Base-by-base conservation (phyloP, 129 eudicot species). In the Ambrosia artemisiifolia region DNA sequence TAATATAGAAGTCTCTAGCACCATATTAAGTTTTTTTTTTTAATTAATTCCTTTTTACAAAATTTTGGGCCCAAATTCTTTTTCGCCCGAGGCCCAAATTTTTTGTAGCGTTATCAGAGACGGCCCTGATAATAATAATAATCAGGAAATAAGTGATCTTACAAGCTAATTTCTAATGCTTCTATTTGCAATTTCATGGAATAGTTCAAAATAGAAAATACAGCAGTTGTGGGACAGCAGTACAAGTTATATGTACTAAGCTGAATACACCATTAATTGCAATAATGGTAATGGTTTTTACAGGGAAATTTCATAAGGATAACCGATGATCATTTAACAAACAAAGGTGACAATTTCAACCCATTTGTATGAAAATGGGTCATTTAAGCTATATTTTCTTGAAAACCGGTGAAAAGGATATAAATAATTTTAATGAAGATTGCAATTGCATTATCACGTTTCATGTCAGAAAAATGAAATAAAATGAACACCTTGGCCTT, bases 401-500 rank as follows among this genome's bases (percentile, higher is more conserved):
- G 33, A 59, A 11, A 59, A 59, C 18, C 18, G 16, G 16, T 65
- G n/a, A 65, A 65, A 42, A 17, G 34, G 34, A 6, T 24, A 20
- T 35, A 59, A 30, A 59, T 3, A n/a, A 59, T 28, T 50, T 57
- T 43, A 20, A 46, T 28, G 68, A 44, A 59, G 36, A 63, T 6
- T 1, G 11, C 50, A 33, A n/a, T n/a, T n/a, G n/a, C 7, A 24
- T 34, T n/a, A 60, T 71, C 34, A 24, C 11, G 16, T 28, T 67
- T 33, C 46, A n/a, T 43, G 63, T 36, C 20, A 50, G 61, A 38
- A 35, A 33, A 51, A 17, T 18, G 46, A 61, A 17, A 73, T 36
- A 78, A 24, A 48, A 78, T 7, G 55, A 30, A 70, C 67, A 91
- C 97, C 95, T 88, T 88, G 67, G 87, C 83, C 78, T 91, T 86